Percentiles rank a stretch among this genome's conserved stretches.
These are phyloP conservation scores for Lobosporangium transversale DNA, from an alignment of 192 early-diverging fungal genomes.

Conservation along the genomic window DNA sequence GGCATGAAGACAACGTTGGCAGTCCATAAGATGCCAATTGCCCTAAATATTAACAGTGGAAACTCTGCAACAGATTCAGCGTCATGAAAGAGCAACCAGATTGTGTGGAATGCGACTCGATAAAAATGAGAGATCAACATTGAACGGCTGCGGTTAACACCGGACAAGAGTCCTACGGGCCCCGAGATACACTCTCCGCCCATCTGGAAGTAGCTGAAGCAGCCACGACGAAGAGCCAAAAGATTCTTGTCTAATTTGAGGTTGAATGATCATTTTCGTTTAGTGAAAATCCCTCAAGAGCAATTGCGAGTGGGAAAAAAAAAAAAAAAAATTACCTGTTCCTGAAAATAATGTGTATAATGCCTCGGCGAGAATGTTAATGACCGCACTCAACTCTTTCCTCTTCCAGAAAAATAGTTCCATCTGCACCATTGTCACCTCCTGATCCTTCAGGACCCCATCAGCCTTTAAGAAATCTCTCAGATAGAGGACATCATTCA, in stretches of 20 bases:
- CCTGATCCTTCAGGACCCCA: conserved; percentile 55
- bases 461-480: conserved; percentile 64
- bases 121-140: conserved; percentile 92
- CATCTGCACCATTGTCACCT: conserved; percentile 65
- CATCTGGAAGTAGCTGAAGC: conserved; percentile 87
- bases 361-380: conserved; percentile 95
- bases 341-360: conserved; percentile 90
- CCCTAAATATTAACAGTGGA: conserved; percentile 56
- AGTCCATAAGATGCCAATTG: conserved; percentile 58
- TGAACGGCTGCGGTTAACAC: conserved; percentile 76
- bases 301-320: too few species aligned
- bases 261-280: not conserved
- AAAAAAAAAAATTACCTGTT: conserved; percentile 57
- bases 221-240: conserved; percentile 79
- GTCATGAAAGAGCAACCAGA: conserved; percentile 64
- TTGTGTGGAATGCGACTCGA: conserved; percentile 83
- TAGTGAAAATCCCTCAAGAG: not conserved
- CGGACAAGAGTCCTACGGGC: conserved; percentile 88
- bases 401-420: conserved; percentile 78
- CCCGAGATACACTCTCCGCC: conserved; percentile 84
- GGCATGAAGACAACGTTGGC: conserved; percentile 57
- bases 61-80: conserved; percentile 53
- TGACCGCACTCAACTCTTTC: conserved; percentile 73
- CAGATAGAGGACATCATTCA: conserved; percentile 90
- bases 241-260: conserved; percentile 69